A percentile compares a stretch with the other conserved stretches of the same genome.
phyloP scores from a whole-genome alignment of 208 protist species.

The Perkinsela sp. region DNA sequence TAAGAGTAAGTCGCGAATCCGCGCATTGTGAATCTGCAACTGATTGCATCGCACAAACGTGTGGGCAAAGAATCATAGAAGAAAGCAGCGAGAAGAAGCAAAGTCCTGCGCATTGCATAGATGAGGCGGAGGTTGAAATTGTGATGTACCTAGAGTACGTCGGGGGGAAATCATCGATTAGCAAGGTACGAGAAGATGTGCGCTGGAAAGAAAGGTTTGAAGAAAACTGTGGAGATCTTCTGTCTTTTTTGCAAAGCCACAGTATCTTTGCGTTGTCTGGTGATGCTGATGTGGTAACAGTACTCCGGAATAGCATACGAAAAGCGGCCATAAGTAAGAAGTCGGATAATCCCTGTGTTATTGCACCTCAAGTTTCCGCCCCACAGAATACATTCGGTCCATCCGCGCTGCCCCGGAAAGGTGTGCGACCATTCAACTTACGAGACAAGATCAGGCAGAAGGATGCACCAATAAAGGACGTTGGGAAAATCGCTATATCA shows the following conservation, averaged over 20 bases:
- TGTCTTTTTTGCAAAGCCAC: neutral
- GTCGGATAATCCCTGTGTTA: neutral
- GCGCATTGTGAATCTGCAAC: no score
- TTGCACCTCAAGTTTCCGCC: no score
- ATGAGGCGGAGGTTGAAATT: neutral
- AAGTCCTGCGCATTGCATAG: neutral
- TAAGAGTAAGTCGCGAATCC: no score
- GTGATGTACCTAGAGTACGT: neutral
- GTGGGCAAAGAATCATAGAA: no score
- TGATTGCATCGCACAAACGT: no score
- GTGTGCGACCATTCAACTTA: neutral
- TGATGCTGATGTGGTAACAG: neutral
- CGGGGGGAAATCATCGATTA: neutral
- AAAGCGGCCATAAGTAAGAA: neutral
- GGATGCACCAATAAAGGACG: neutral
- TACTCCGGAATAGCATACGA: neutral
- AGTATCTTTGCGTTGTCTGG: neutral
- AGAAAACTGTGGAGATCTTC: neutral
- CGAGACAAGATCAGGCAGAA: neutral
- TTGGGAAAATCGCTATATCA: neutral
- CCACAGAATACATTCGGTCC: neutral
- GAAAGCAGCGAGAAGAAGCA: no score
- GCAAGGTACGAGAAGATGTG: neutral
- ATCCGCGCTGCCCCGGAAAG: neutral
- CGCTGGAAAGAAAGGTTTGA: neutral